Percentiles rank a stretch among this genome's conserved stretches.
Evolutionary conservation across 306 rosid genomes (phyloP).

Genomic region (Cucurbita argyrosperma): DNA sequence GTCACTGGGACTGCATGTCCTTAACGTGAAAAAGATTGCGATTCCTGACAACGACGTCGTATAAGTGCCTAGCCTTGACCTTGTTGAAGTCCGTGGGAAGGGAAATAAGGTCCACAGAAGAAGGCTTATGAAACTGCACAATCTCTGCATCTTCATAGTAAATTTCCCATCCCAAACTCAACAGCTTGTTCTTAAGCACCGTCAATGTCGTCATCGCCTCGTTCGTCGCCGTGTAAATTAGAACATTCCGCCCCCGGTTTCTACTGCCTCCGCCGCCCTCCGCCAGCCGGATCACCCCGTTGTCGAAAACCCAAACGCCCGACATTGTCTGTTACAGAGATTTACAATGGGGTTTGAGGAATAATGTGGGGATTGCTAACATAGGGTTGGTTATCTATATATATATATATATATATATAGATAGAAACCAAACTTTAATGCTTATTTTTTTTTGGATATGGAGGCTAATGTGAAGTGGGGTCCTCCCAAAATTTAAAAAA

Average conservation of each 20-base stretch:
- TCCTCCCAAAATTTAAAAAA: not conserved
- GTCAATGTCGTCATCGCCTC: constrained; percentile 48
- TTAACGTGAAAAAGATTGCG: constrained; percentile 67
- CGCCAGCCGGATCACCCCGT: constrained; percentile 57
- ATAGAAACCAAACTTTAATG: not conserved
- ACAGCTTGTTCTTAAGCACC: constrained; percentile 36
- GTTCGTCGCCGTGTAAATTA: constrained; percentile 50
- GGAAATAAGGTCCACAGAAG: constrained; percentile 72
- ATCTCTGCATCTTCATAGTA: constrained; percentile 75
- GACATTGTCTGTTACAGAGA: constrained; percentile 26
- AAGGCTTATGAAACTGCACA: constrained; percentile 69
- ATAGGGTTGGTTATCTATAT: not conserved
- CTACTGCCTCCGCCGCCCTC: constrained; percentile 13
- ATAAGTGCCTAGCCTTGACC: constrained; percentile 87
- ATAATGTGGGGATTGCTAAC: not conserved
- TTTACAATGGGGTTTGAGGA: not conserved
- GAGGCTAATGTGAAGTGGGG: not conserved
- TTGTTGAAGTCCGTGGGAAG: constrained; percentile 65
- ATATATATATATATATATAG: not conserved
- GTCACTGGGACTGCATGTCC: constrained; percentile 32
- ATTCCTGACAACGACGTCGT: constrained; percentile 85
- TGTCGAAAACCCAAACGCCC: constrained; percentile 84
- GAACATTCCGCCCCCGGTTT: constrained; percentile 31
- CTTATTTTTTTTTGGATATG: not conserved
- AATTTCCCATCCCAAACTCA: constrained; percentile 63